Conservation (phyloP, 768 basidiomycete species). For the Collybia sp. region DNA sequence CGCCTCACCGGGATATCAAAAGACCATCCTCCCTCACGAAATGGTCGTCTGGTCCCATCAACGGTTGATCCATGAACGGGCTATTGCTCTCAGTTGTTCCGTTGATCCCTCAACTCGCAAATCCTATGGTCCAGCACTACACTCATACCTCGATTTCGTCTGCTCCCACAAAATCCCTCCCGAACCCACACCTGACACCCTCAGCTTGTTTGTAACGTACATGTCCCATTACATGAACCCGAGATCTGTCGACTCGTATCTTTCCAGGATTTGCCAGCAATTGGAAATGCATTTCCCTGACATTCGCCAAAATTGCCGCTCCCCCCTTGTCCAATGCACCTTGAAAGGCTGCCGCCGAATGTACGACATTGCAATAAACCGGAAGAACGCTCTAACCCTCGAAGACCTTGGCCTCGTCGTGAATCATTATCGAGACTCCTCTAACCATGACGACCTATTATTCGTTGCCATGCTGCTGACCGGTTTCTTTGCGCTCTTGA, state of each 20-base stretch:
- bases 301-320: constrained; percentile 11
- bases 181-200: constrained; percentile 21
- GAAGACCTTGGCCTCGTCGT: not conserved
- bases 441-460: constrained; percentile 1
- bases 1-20: too few species aligned
- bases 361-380: too few species aligned
- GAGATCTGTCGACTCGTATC: constrained; percentile 27
- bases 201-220: constrained; percentile 25
- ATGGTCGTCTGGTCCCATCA: constrained; percentile 34
- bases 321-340: constrained; percentile 18
- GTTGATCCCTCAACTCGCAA: constrained; percentile 15
- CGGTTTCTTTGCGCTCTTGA: constrained; percentile 7
- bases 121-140: constrained; percentile 26
- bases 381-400: too few species aligned
- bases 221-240: constrained; percentile 26
- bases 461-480: constrained; percentile 1
- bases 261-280: constrained; percentile 30
- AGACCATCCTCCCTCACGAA: not conserved
- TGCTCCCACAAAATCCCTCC: constrained; percentile 23
- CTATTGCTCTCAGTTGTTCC: constrained; percentile 4
- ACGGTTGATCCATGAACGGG: constrained; percentile 18
- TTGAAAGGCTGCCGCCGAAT: too few species aligned
- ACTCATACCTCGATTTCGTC: constrained; percentile 33
- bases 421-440: not conserved
- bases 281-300: constrained; percentile 25